These are phyloP conservation scores for Fusarium oxysporum DNA, from an alignment of 2,329 filamentous ascomycete genomes.

Conservation along the genomic window DNA sequence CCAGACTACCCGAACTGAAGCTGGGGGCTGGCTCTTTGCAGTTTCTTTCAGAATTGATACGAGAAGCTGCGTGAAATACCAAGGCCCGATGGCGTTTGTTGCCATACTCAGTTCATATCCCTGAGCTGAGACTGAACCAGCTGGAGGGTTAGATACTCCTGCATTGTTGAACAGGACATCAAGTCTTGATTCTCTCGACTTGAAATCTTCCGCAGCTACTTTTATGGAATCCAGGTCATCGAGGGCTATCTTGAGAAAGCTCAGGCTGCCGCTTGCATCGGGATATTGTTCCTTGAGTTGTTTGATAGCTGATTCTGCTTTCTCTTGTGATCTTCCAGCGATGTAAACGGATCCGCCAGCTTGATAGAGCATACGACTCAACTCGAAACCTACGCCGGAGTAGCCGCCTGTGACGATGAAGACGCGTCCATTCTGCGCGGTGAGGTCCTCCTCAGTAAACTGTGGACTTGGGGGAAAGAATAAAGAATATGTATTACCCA, in stretches of 20 bases:
- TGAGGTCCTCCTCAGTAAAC: conserved; percentile 10
- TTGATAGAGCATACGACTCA: conserved; percentile 22
- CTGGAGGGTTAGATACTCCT: conserved; percentile 23
- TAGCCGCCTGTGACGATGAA: conserved; percentile 38
- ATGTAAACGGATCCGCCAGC: conserved; percentile 26
- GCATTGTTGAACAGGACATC: conserved; percentile 37
- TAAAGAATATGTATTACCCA: conserved; percentile 21
- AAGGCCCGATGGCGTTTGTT: conserved; percentile 32
- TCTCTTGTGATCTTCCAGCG: conserved; percentile 26
- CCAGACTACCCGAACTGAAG: conserved; percentile 27
- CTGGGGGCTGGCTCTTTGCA: neutral
- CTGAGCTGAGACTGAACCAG: conserved; percentile 23
- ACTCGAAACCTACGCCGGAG: conserved; percentile 30
- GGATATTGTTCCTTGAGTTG: neutral
- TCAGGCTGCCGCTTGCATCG: neutral
- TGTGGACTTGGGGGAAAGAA: conserved; percentile 11
- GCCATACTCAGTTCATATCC: conserved; percentile 35
- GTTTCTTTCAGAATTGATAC: conserved; percentile 7
- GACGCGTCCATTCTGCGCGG: neutral
- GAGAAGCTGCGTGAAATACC: conserved; percentile 31
- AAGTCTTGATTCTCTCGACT: conserved; percentile 9
- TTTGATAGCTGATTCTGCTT: conserved; percentile 5
- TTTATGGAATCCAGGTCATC: conserved; percentile 24
- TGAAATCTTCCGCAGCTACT: conserved; percentile 15
- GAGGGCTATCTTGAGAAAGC: conserved; percentile 16